Conservation (phyloP, 441 rosid genomes). For the Eutrema salsugineum region DNA sequence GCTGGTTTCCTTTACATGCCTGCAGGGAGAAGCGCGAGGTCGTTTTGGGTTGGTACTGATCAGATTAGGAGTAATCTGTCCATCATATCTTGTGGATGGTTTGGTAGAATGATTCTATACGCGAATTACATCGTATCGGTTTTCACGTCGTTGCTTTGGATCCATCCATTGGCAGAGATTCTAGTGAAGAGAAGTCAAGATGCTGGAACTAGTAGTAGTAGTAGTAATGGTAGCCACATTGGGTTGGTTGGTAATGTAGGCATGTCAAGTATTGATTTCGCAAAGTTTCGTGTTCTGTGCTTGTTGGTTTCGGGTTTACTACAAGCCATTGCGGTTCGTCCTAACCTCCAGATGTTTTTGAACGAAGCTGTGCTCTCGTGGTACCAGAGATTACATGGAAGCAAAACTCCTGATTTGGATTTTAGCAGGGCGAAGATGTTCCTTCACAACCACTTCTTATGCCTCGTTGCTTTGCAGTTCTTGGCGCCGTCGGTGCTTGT, state of each 20-base stretch:
- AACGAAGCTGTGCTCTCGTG: slow-evolving; percentile 88
- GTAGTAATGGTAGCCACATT: neutral
- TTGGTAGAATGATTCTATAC: slow-evolving; percentile 58
- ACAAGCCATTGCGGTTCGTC: slow-evolving; percentile 61
- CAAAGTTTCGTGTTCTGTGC: slow-evolving; percentile 48
- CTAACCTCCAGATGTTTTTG: slow-evolving; percentile 85
- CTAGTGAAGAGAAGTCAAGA: slow-evolving; percentile 35
- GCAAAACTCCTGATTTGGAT: slow-evolving; percentile 83
- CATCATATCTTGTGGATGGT: slow-evolving; percentile 77
- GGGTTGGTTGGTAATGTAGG: slow-evolving; percentile 65
- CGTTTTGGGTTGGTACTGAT: slow-evolving; percentile 94
- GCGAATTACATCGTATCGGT: slow-evolving; percentile 39
- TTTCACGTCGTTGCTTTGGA: slow-evolving; percentile 76
- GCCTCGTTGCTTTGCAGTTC: slow-evolving; percentile 75
- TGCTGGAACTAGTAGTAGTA: neutral
- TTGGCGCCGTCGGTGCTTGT: slow-evolving; percentile 57
- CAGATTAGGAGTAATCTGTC: slow-evolving; percentile 60
- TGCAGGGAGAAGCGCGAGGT: slow-evolving; percentile 65
- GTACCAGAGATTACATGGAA: slow-evolving; percentile 90
- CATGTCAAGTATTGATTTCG: slow-evolving; percentile 42
- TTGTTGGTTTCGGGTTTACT: slow-evolving; percentile 50
- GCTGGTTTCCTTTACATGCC: slow-evolving; percentile 69
- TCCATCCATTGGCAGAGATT: slow-evolving; percentile 62
- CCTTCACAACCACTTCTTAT: slow-evolving; percentile 82
- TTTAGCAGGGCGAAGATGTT: slow-evolving; percentile 92